A percentile compares a stretch with the other conserved stretches of the same genome.
Evolutionary conservation across 1,284 basidiomycete species (phyloP).

Genomic region (Boletus semigastroideus): DNA sequence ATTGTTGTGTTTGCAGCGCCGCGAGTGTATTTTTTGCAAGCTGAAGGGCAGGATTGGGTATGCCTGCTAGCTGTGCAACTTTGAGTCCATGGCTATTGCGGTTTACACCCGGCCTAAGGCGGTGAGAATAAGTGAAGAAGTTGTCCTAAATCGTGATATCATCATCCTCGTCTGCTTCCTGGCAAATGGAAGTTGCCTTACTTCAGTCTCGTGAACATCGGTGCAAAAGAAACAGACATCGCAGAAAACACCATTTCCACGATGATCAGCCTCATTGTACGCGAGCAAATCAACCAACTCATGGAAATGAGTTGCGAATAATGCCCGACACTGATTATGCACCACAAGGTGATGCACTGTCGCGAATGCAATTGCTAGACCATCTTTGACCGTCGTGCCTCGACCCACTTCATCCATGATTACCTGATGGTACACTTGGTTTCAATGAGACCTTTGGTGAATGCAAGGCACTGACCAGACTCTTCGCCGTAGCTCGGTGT

Average conservation of each 20-base stretch:
- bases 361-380: constrained; percentile 91
- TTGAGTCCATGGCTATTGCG: constrained; percentile 91
- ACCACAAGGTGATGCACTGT: constrained; percentile 80
- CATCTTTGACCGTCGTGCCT: constrained; percentile 91
- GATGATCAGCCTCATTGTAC: constrained; percentile 40
- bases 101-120: constrained; percentile 82
- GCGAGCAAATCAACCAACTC: constrained; percentile 87
- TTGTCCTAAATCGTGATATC: constrained; percentile 48
- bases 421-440: constrained; percentile 49
- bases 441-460: not conserved
- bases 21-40: constrained; percentile 57
- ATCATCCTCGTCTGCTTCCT: not conserved
- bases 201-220: constrained; percentile 74
- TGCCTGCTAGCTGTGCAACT: constrained; percentile 85
- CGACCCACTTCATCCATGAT: constrained; percentile 98
- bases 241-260: constrained; percentile 48
- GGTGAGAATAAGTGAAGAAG: constrained; percentile 83
- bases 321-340: constrained; percentile 74
- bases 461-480: constrained; percentile 56
- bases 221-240: constrained; percentile 87
- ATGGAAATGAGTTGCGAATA: constrained; percentile 98
- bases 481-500: constrained; percentile 75
- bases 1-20: constrained; percentile 34
- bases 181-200: constrained; percentile 36
- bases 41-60: constrained; percentile 66